Percentiles rank a stretch among this genome's conserved stretches.
phyloP scores from a whole-genome alignment of 805 yeast genomes.

The Sugiyamaella lignohabitans region DNA sequence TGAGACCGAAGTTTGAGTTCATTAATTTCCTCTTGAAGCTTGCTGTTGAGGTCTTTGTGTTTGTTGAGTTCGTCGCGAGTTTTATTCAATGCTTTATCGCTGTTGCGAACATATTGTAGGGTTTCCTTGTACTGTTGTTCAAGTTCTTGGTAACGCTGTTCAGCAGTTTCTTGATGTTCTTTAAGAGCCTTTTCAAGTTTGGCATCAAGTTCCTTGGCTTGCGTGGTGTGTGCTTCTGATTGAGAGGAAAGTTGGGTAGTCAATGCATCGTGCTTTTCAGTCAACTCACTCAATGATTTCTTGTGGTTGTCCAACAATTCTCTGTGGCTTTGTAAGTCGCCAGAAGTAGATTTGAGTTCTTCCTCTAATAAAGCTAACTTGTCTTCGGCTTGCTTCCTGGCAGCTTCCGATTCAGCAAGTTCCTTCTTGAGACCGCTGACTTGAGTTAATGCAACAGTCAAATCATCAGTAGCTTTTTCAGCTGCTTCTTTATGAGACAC shows the following conservation, averaged over 20 bases:
- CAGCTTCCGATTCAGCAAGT: conserved; percentile 14
- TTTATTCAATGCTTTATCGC: conserved; percentile 64
- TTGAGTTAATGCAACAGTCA: conserved; percentile 16
- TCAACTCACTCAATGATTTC: conserved; percentile 19
- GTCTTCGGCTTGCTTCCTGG: conserved; percentile 9
- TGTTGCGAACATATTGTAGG: conserved; percentile 61
- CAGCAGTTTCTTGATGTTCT: conserved; percentile 32
- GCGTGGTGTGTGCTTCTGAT: conserved; percentile 2
- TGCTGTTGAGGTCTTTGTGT: conserved; percentile 50
- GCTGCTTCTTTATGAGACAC: conserved; percentile 28
- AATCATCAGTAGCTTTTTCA: conserved; percentile 25
- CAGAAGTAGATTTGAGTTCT: conserved; percentile 21
- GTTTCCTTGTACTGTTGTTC: conserved; percentile 70
- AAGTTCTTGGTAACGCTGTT: conserved; percentile 33
- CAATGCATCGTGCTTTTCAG: conserved; percentile 21
- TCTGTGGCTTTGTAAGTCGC: conserved; percentile 21
- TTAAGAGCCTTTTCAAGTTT: conserved; percentile 33
- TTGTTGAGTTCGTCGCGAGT: conserved; percentile 66
- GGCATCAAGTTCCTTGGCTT: conserved; percentile 15
- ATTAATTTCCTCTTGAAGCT: conserved; percentile 58
- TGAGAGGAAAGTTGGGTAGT: not conserved
- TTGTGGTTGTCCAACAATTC: conserved; percentile 23
- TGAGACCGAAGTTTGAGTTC: conserved; percentile 54
- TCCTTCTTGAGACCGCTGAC: conserved; percentile 19
- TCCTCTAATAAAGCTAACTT: conserved; percentile 11